Percentiles rank a stretch among this genome's conserved stretches.
Evolutionary conservation across 2,329 filamentous ascomycete genomes (phyloP).

Genomic region (Epicoccum nigrum): DNA sequence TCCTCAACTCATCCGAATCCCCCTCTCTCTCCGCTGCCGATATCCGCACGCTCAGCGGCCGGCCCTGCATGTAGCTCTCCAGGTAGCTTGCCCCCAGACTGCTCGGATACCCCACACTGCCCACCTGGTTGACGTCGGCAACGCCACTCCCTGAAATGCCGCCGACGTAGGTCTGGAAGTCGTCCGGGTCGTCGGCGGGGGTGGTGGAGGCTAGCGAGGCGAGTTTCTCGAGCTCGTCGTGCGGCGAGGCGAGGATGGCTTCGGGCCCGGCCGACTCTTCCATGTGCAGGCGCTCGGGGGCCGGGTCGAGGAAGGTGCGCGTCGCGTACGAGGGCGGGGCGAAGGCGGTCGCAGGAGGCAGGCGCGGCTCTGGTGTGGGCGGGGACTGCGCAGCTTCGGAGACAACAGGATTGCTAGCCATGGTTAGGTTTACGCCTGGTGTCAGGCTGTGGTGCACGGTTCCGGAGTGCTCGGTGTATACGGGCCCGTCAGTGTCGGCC

Average conservation of each 20-base stretch:
- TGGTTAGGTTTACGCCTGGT: too few relatives aligned
- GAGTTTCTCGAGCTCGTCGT: conserved; percentile 7
- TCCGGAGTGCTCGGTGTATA: conserved; percentile 30
- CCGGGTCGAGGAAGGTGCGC: conserved; percentile 36
- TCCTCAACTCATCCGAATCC: conserved; percentile 1
- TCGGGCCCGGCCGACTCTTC: conserved; percentile 14
- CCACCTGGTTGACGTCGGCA: conserved; percentile 44
- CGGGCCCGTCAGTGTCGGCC: conserved; percentile 12
- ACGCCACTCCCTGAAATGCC: conserved; percentile 42
- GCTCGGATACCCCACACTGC: conserved; percentile 44
- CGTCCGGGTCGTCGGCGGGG: conserved; percentile 18
- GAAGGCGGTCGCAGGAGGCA: conserved; percentile 16
- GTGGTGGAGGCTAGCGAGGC: not conserved
- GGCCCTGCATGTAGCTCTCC: conserved; percentile 46
- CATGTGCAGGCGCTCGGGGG: conserved; percentile 25
- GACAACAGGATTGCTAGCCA: too few relatives aligned
- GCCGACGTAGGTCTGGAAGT: conserved; percentile 46
- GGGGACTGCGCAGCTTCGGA: conserved; percentile 15
- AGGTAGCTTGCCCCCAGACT: conserved; percentile 46
- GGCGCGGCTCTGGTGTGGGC: conserved; percentile 17
- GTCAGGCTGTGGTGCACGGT: conserved; percentile 43
- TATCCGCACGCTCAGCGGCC: conserved; percentile 45
- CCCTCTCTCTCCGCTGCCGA: conserved; percentile 42
- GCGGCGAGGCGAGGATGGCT: conserved; percentile 31
- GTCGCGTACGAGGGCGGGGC: conserved; percentile 23